Percentiles rank a stretch among this genome's conserved stretches.
Evolutionary conservation across 1,139 yeast genomes (phyloP).

Genomic region (Pichia sp.): DNA sequence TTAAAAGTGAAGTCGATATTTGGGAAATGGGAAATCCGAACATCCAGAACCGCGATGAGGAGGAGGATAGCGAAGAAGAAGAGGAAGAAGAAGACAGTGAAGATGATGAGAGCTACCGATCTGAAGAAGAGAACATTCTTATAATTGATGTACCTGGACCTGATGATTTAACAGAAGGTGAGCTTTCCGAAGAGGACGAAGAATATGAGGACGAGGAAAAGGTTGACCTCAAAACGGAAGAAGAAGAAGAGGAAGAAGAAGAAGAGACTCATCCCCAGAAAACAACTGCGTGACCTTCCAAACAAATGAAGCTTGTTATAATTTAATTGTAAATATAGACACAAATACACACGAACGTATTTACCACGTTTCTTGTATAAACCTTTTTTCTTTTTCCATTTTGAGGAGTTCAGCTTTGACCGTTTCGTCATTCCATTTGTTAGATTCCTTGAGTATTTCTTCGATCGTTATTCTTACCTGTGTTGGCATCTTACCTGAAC

Average conservation of each 20-base stretch:
- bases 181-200: conserved; percentile 1
- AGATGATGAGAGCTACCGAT: conserved; percentile 8
- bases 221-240: not conserved
- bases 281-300: conserved; percentile 2
- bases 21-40: conserved; percentile 82
- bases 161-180: conserved; percentile 5
- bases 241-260: not conserved
- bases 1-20: conserved; percentile 51
- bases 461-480: conserved; percentile 76
- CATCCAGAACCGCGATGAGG: conserved; percentile 36
- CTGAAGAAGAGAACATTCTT: conserved; percentile 18
- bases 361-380: conserved; percentile 90
- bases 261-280: not conserved
- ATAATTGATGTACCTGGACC: conserved; percentile 18
- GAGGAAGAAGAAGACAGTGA: conserved; percentile 19
- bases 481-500: conserved; percentile 92
- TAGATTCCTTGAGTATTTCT: conserved; percentile 44
- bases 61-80: conserved; percentile 24
- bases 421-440: conserved; percentile 36
- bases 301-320: not conserved
- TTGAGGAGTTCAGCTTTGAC: conserved; percentile 50
- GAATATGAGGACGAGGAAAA: conserved; percentile 4
- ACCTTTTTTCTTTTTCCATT: conserved; percentile 67
- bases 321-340: not conserved
- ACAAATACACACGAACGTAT: not conserved